phyloP scores from a whole-genome alignment of 2,329 filamentous ascomycete genomes.

The Clonostachys sp. region DNA sequence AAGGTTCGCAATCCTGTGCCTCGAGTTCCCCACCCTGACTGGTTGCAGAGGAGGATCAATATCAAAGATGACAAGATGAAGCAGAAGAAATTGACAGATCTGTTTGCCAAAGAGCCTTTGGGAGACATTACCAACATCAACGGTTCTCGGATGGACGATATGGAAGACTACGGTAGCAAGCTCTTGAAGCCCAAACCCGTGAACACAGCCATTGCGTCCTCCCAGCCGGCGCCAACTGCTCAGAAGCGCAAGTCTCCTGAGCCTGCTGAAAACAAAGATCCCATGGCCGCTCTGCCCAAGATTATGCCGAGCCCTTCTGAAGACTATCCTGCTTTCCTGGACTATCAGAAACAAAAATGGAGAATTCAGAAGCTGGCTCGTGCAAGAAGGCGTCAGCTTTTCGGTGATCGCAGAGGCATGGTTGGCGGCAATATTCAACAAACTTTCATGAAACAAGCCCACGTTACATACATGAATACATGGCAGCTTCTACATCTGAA shows the following conservation, averaged over 20 bases:
- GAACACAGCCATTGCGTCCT: slow-evolving; percentile 46
- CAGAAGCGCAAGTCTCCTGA: slow-evolving; percentile 75
- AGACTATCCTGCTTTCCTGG: slow-evolving; percentile 82
- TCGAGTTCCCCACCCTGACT: slow-evolving; percentile 89
- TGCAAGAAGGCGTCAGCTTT: slow-evolving; percentile 79
- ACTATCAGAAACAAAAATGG: slow-evolving; percentile 98
- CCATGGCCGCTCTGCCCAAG: slow-evolving; percentile 76
- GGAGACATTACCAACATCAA: slow-evolving; percentile 67
- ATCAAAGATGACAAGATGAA: slow-evolving; percentile 97
- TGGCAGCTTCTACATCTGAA: slow-evolving; percentile 93
- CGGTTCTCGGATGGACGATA: slow-evolving; percentile 53
- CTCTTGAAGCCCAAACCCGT: slow-evolving; percentile 62
- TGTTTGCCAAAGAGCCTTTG: slow-evolving; percentile 70
- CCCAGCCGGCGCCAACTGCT: slow-evolving; percentile 40
- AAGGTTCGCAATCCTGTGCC: slow-evolving; percentile 94
- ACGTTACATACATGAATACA: slow-evolving; percentile 82
- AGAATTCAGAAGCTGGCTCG: slow-evolving; percentile 93
- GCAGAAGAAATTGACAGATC: slow-evolving; percentile 96
- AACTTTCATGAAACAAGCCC: slow-evolving; percentile 86
- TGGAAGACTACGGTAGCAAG: slow-evolving; percentile 77
- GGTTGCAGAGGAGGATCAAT: slow-evolving; percentile 90
- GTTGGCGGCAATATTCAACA: slow-evolving; percentile 53
- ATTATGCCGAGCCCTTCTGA: slow-evolving; percentile 80
- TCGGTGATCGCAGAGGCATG: slow-evolving; percentile 71
- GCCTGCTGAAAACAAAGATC: slow-evolving; percentile 63